Conservation (phyloP, 1,284 basidiomycete genomes). For the Trichosporon ovoides region DNA sequence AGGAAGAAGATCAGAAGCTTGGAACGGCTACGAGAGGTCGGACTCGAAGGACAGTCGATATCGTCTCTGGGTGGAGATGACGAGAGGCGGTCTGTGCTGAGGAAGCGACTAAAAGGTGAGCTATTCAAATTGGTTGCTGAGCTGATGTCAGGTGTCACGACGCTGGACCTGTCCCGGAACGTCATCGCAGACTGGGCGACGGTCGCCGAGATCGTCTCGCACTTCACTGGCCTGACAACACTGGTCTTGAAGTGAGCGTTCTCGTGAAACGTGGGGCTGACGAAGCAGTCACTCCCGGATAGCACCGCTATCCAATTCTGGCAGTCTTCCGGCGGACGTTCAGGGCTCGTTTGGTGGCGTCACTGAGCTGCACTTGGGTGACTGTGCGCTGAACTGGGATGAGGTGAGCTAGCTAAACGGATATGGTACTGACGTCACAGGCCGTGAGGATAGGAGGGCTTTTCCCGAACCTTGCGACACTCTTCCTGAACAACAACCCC, state of each 20-base stretch:
- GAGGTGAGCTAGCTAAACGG: conserved; percentile 55
- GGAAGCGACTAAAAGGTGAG: conserved; percentile 32
- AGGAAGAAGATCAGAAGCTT: conserved; percentile 64
- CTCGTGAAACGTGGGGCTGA: conserved; percentile 6
- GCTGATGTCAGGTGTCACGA: conserved; percentile 59
- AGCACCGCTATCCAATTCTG: conserved; percentile 53
- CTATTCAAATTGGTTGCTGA: not conserved
- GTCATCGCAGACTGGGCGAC: conserved; percentile 68
- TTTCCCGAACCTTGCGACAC: conserved; percentile 59
- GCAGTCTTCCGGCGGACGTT: conserved; percentile 25
- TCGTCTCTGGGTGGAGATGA: conserved; percentile 54
- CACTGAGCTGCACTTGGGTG: conserved; percentile 69
- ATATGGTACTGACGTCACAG: conserved; percentile 27
- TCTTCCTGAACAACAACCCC: conserved; percentile 74
- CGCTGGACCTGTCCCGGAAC: conserved; percentile 75
- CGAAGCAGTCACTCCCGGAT: conserved; percentile 51
- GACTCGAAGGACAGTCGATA: conserved; percentile 65
- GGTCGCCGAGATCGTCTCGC: conserved; percentile 61
- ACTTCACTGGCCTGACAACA: conserved; percentile 61
- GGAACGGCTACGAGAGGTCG: conserved; percentile 65
- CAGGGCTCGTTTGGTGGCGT: conserved; percentile 56
- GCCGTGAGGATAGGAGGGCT: conserved; percentile 50
- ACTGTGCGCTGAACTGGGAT: conserved; percentile 63
- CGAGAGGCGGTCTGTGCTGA: conserved; percentile 20
- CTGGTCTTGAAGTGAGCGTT: conserved; percentile 71